Evolutionary conservation across 225 moss, liverwort and hornwort genomes (phyloP).

Genomic region (Marchantia polymorpha): DNA sequence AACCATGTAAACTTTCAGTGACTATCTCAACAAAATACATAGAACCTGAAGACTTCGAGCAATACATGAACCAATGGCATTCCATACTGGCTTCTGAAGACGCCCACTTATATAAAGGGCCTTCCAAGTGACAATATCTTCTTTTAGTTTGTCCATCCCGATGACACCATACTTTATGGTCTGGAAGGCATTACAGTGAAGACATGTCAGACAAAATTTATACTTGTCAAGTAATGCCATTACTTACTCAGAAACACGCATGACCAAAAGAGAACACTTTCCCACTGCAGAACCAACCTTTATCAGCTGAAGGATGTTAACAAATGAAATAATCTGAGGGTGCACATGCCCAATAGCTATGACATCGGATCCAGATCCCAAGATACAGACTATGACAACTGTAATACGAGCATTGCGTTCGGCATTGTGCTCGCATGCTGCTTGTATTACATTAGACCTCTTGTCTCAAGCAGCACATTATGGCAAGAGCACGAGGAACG

Average conservation of each 20-base stretch:
- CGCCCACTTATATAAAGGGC: slow-evolving; percentile 81
- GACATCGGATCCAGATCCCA: neutral
- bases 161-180: slow-evolving; percentile 93
- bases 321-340: neutral
- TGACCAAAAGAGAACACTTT: neutral
- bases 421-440: neutral
- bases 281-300: neutral
- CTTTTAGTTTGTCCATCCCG: slow-evolving; percentile 60
- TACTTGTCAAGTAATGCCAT: neutral
- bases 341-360: neutral
- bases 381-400: neutral
- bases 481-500: neutral
- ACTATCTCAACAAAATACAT: neutral
- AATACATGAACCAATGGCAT: neutral
- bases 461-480: no score
- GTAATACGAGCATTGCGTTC: no score
- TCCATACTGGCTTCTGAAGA: slow-evolving; percentile 85
- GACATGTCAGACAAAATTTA: neutral
- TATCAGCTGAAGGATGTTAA: neutral
- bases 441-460: no score
- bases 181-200: slow-evolving; percentile 30
- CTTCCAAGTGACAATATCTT: slow-evolving; percentile 81
- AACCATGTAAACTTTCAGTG: neutral
- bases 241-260: neutral
- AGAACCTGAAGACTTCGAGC: neutral